Evolutionary conservation across 257 asterid species (phyloP), one percentile per base, ranked within the genome.

Genomic region (Nicotiana otophora): DNA sequence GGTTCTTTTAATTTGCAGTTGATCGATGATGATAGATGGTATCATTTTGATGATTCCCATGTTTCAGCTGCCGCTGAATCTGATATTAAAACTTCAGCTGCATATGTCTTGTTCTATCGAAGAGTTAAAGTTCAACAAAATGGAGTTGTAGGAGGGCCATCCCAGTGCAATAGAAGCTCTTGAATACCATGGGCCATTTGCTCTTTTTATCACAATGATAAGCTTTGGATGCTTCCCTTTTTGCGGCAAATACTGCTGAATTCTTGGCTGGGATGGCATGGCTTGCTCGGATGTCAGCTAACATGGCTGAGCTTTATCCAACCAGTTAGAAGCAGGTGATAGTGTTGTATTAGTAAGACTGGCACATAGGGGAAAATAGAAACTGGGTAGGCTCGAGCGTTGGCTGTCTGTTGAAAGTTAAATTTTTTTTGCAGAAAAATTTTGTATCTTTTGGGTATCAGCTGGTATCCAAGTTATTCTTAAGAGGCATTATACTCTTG

Each of bases 41-140:
- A 93, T 77, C 97, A 93, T 89, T 95, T 93, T 67, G 97, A 95
- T 28, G 98, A 96, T 81, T 46, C 99, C 75, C 98, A 93, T 62
- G 98, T 94, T 75, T 90, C 97, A 14, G 85, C 94, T 9, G 95
- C 90, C 0, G 81, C 75, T 3, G 99, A 96, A 85, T 84, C 92
- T 16, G 98, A 93, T 3, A 94, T 96, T 75, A 89, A 66, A 93
- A 93, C 98, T 39, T 89, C 98, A 69, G 98, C 99, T 75, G 99
- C 98, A 42, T 96, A 96, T 80, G 99, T 96, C 81, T 81, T 96
- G 93, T 96, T 96, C 86, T 96, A 96, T 85, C 91, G 82, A 82
- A 90, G 99, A 85, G 98, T 94, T 81, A 84, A 86, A 67, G 81
- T 68, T 57, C 84, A 79, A 48, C 34, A 86, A 58, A 84, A 77